These are phyloP conservation scores for Staphylotrichum longicolle DNA, from an alignment of 495 filamentous ascomycete species.

Conservation along the genomic window DNA sequence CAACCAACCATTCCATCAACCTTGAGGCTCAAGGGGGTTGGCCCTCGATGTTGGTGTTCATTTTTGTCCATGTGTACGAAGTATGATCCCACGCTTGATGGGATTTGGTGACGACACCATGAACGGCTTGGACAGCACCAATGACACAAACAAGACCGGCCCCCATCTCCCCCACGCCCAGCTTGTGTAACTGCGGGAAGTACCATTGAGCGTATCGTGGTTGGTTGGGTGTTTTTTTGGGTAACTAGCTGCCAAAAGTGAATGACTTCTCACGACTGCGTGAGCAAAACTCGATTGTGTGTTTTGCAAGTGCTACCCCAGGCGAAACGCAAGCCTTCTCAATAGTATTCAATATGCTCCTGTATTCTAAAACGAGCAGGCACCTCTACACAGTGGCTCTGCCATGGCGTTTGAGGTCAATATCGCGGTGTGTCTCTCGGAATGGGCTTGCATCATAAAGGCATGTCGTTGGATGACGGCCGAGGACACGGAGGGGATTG, in stretches of 20 bases:
- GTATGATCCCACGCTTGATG: no score
- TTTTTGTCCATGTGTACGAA: no score
- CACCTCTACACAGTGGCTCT: neutral
- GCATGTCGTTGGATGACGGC: neutral
- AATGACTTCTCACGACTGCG: no score
- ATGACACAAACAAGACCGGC: neutral
- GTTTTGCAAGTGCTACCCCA: no score
- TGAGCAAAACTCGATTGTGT: no score
- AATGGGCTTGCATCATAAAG: conserved; percentile 4
- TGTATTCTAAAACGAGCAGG: neutral
- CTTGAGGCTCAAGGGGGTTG: no score
- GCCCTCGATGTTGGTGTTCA: no score
- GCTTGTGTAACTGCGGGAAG: conserved; percentile 8
- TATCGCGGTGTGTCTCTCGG: conserved; percentile 3
- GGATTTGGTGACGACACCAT: no score
- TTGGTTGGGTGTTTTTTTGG: neutral
- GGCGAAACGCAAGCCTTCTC: no score
- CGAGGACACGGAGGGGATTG: neutral
- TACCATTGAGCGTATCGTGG: neutral
- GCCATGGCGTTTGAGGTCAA: neutral
- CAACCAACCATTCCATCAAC: no score
- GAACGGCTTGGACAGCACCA: neutral
- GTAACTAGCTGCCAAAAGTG: no score
- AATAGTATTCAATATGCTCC: neutral
- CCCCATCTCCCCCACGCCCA: neutral